Evolutionary conservation across 192 early-diverging fungal species (phyloP), one percentile per base, ranked within the genome.

Genomic region (Lobosporangium transversale): DNA sequence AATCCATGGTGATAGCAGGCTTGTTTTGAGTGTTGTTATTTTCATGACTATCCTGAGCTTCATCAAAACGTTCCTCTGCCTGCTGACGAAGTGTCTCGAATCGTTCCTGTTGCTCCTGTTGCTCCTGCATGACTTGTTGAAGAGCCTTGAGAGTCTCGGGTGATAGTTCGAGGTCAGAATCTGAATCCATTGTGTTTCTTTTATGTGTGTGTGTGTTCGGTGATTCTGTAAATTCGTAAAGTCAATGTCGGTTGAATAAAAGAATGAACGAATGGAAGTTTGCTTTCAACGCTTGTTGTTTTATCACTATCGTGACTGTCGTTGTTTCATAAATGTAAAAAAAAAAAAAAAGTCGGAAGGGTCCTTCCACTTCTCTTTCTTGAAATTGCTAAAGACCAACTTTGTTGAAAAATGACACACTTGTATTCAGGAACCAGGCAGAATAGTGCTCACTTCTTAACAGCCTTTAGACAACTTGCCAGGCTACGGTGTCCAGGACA

Each of bases 41-140:
- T 3, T 40, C 44, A 30, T 59, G 71, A 29, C 62, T 68, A 12
- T 70, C 63, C 50, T 88, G 80, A 31, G 62, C 80, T 6, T 55
- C 71, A 33, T 79, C 62, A 64, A 84, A 85, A 20, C 67, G 78
- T 24, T 79, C 79, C 54, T 89, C 83, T 9, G 78, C 82, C 56
- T 79, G 58, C 51, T 80, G 74, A 35, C 85, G 79, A 26, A 94
- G 80, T 62, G 81, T 58, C 21, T 89, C 91, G 53, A 93, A 89
- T 51, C 79, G 79, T 8, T 86, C 83, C 35, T 91, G 85, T 51
- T 80, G 66, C 42, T 87, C 88, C 56, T 88, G 61, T 80, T 92
- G 89, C 66, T 92, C 91, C 10, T 47, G 54, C 53, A 91, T 84
- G 64, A 92, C 90, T 21, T 86, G 73, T 60, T 87, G 87, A 30